Evolutionary conservation across 176 grass and related monocot genomes (phyloP).

Genomic region (Hyparrhenia diplandra): DNA sequence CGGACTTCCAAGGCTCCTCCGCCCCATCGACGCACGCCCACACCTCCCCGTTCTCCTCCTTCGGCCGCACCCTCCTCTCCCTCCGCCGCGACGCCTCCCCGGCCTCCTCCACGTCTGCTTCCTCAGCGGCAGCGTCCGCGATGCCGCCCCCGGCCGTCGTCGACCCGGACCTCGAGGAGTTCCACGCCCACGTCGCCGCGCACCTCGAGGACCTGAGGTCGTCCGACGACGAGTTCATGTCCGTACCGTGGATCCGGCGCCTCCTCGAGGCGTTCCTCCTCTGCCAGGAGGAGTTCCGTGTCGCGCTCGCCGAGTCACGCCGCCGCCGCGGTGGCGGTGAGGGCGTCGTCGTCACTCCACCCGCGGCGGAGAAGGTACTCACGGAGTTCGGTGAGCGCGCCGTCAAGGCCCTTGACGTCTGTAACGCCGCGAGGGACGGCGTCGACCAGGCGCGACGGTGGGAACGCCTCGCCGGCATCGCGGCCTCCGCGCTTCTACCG

Average conservation of each 20-base stretch:
- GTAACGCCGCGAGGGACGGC: slow-evolving; percentile 84
- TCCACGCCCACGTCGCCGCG: slow-evolving; percentile 55
- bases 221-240: slow-evolving; percentile 30
- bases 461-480: slow-evolving; percentile 77
- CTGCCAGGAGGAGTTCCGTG: slow-evolving; percentile 67
- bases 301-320: slow-evolving; percentile 36
- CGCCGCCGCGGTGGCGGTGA: too few species aligned
- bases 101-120: neutral
- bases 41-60: slow-evolving; percentile 52
- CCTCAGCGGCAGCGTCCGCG: neutral
- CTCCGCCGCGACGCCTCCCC: slow-evolving; percentile 51
- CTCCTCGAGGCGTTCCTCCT: slow-evolving; percentile 74
- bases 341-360: too few species aligned
- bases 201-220: slow-evolving; percentile 40
- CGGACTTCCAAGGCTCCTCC: slow-evolving; percentile 69
- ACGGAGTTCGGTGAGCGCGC: slow-evolving; percentile 72
- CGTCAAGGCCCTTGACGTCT: slow-evolving; percentile 90
- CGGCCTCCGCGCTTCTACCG: slow-evolving; percentile 45
- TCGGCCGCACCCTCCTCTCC: slow-evolving; percentile 61
- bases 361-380: slow-evolving; percentile 41
- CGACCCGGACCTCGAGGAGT: slow-evolving; percentile 62
- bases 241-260: slow-evolving; percentile 64
- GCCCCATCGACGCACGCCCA: slow-evolving; percentile 13
- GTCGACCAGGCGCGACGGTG: slow-evolving; percentile 73
- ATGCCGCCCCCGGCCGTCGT: neutral